Base-by-base conservation (phyloP, 257 asterid species). In the Cinchona pubescens region DNA sequence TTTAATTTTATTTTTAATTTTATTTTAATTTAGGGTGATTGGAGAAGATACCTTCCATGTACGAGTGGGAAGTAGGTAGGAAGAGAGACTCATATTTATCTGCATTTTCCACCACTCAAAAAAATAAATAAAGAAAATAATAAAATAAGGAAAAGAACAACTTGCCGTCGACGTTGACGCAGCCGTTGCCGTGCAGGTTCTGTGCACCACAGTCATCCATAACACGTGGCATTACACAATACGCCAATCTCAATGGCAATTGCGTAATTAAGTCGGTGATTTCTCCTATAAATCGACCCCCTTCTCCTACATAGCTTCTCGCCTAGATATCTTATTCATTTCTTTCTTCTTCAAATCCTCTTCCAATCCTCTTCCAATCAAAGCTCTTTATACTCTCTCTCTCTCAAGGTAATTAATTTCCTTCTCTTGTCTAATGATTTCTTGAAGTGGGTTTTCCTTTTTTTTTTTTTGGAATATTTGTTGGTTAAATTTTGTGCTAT, bases 261-360 rank as follows among this genome's bases (percentile, higher is more conserved):
- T 67, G 76, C 80, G 58, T 73, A 40, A 10, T n/a, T 6, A 67
- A 78, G 81, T 60, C 82, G 80, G 88, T 71, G 37, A 12, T 43
- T 21, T 0, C 74, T 13, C 53, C 88, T 83, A 66, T 86, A 83
- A 83, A 83, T 71, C 10, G 66, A 55, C 65, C 23, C 66, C 66
- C 35, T 30, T 11, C n/a, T 61, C 21, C 38, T 12, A 37, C 32
- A 1, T 2, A 2, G 2, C 1, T 14, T 7, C 21, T 5, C 77
- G 27, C 65, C 42, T 38, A 0, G 4, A 3, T 8, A 2, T 38
- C 7, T 38, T 8, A 38, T 38, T 78, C 81, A 46, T 72, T 67
- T 45, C 51, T 71, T 5, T 11, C n/a, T 25, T 5, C 25, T 27
- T 51, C 67, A 40, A n/a, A 29, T 19, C 65, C 25, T 53, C n/a